Conservation (phyloP, 768 basidiomycete genomes). For the Nidularia sp. region DNA sequence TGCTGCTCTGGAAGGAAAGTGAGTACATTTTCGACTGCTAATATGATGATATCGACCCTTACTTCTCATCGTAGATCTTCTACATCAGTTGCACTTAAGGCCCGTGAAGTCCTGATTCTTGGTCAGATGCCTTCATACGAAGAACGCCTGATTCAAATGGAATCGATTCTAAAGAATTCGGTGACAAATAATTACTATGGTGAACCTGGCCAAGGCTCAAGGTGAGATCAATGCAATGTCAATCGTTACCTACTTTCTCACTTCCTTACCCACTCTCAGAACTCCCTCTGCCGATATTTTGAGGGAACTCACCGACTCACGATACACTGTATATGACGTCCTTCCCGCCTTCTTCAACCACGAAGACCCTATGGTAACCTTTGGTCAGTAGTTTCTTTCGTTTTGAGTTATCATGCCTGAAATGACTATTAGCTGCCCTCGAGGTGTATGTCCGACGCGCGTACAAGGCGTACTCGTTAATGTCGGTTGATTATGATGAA, state of each 20-base stretch:
- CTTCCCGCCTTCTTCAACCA: constrained; percentile 94
- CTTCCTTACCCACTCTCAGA: constrained; percentile 31
- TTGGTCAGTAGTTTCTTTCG: constrained; percentile 47
- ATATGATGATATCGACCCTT: not conserved
- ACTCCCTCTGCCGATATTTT: constrained; percentile 83
- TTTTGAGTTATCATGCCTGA: not conserved
- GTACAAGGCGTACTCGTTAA: constrained; percentile 88
- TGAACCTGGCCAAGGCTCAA: constrained; percentile 62
- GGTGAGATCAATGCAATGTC: constrained; percentile 31
- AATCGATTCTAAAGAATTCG: constrained; percentile 84
- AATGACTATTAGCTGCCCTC: constrained; percentile 63
- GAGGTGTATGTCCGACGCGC: constrained; percentile 96
- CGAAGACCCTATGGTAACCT: constrained; percentile 74
- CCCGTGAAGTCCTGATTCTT: constrained; percentile 93
- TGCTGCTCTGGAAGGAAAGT: constrained; percentile 88
- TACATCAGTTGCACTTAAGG: constrained; percentile 88
- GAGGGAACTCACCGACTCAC: constrained; percentile 91
- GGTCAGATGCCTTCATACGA: constrained; percentile 97
- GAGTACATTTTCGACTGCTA: constrained; percentile 16
- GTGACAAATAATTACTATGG: constrained; percentile 89
- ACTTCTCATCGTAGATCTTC: constrained; percentile 58
- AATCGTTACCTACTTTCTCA: not conserved
- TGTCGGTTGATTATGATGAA: constrained; percentile 93
- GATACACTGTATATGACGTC: constrained; percentile 96
- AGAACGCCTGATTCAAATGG: constrained; percentile 92